Conservation (phyloP, 1,284 basidiomycete genomes). For the Sporisorium sorghi region DNA sequence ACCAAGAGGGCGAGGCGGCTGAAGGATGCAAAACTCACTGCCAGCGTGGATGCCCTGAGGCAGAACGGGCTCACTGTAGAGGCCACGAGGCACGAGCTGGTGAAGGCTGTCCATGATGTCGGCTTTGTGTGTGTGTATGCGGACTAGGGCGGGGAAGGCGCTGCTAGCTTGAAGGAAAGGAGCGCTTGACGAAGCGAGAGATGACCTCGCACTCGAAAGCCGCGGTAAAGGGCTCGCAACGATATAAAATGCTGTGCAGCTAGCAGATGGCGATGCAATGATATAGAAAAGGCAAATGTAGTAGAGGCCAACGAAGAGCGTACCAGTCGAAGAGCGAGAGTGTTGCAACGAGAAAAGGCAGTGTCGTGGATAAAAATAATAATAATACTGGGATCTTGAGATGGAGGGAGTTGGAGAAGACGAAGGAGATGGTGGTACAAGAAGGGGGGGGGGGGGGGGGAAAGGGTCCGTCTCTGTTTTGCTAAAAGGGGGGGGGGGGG, state of each 20-base stretch:
- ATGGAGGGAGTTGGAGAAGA: neutral
- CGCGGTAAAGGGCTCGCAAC: neutral
- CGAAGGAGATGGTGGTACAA: neutral
- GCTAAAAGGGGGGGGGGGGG: too few species aligned
- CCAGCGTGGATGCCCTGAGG: conserved; percentile 28
- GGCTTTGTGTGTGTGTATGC: neutral
- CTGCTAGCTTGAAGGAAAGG: neutral
- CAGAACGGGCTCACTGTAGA: conserved; percentile 50
- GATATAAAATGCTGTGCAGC: neutral
- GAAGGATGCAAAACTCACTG: conserved; percentile 21
- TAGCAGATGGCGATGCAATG: neutral
- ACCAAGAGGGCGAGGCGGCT: neutral
- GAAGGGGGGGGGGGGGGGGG: too few species aligned
- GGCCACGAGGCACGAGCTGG: conserved; percentile 38
- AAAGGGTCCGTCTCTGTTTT: too few species aligned
- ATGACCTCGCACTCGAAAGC: neutral
- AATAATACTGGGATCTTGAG: too few species aligned
- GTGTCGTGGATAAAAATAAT: neutral
- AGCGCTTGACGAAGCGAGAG: neutral
- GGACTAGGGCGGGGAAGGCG: too few species aligned
- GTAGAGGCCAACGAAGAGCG: neutral
- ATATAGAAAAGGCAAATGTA: neutral
- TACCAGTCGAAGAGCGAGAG: neutral
- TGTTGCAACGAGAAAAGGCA: neutral
- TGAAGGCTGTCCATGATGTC: conserved; percentile 32